Conservation (phyloP, 129 eudicot genomes). For the Tagetes patula region DNA sequence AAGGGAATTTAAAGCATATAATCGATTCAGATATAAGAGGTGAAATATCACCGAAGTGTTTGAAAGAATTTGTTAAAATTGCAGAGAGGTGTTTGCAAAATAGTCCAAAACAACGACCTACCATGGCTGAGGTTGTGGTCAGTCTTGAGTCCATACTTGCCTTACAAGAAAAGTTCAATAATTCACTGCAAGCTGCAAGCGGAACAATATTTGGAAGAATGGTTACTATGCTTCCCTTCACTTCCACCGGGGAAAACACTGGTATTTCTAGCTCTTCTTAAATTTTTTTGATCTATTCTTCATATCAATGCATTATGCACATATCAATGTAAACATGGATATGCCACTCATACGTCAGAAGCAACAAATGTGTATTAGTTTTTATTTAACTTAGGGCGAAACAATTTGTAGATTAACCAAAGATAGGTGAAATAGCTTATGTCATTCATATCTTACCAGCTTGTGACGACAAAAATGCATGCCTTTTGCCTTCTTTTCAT, state of each 20-base stretch:
- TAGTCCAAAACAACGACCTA: slow-evolving; percentile 23
- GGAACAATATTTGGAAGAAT: background rate
- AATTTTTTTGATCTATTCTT: background rate
- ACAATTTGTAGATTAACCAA: no score
- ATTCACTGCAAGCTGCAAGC: background rate
- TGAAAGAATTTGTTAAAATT: slow-evolving; percentile 25
- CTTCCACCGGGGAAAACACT: background rate
- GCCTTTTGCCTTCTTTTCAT: no score
- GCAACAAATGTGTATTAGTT: no score
- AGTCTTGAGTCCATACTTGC: slow-evolving; percentile 12
- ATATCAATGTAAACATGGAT: no score
- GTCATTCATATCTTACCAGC: no score
- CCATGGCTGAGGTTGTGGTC: slow-evolving; percentile 28
- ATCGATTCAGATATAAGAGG: slow-evolving; percentile 19
- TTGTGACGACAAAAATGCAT: no score
- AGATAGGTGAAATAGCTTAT: no score
- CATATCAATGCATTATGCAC: background rate
- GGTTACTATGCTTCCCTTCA: background rate
- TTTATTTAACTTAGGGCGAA: no score
- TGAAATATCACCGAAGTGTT: slow-evolving; percentile 25
- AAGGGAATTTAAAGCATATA: slow-evolving; percentile 23
- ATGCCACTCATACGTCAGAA: no score
- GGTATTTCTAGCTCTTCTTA: background rate
- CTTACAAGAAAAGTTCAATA: slow-evolving; percentile 12
- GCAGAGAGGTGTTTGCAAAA: slow-evolving; percentile 12